These are phyloP conservation scores for Phytopythium sindhum DNA, from an alignment of 352 stramenopile genomes.

Conservation along the genomic window DNA sequence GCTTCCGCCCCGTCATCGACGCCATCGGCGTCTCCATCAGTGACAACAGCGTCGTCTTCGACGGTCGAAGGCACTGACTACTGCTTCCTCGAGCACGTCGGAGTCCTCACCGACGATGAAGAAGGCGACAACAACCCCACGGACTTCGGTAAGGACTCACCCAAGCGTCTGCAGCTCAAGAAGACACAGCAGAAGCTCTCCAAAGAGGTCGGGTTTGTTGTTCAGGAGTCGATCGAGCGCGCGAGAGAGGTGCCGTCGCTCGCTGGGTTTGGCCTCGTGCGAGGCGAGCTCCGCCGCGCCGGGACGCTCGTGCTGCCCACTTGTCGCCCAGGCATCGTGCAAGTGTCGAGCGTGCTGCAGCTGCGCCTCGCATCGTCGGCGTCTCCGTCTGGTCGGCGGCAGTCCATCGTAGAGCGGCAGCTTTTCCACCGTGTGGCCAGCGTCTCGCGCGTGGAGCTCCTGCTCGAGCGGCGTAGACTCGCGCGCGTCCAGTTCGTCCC, in stretches of 20 bases:
- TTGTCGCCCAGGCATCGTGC: slow-evolving; percentile 50
- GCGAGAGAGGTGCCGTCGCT: slow-evolving; percentile 58
- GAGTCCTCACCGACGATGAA: slow-evolving; percentile 31
- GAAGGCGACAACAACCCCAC: background rate
- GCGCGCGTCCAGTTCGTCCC: slow-evolving; percentile 52
- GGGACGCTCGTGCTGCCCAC: slow-evolving; percentile 64
- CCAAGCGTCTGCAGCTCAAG: background rate
- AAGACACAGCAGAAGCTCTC: background rate
- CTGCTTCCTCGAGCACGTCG: slow-evolving; percentile 75
- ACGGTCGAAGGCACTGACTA: slow-evolving; percentile 49
- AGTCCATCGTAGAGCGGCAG: slow-evolving; percentile 35
- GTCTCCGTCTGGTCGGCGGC: slow-evolving; percentile 4
- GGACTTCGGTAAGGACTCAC: background rate
- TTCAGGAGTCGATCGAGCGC: slow-evolving; percentile 64
- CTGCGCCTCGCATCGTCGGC: slow-evolving; percentile 31
- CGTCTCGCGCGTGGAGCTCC: slow-evolving; percentile 40
- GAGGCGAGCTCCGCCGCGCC: slow-evolving; percentile 55
- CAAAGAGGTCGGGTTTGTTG: slow-evolving; percentile 50
- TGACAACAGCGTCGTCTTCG: background rate
- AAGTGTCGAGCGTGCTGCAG: slow-evolving; percentile 65
- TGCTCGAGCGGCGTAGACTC: slow-evolving; percentile 57
- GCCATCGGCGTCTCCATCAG: background rate
- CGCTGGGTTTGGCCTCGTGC: slow-evolving; percentile 44
- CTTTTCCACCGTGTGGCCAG: slow-evolving; percentile 46
- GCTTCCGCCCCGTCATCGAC: background rate